A percentile compares a stretch with the other conserved stretches of the same genome.
phyloP scores from a whole-genome alignment of 495 filamentous ascomycete species.

The Xylaria grammica region DNA sequence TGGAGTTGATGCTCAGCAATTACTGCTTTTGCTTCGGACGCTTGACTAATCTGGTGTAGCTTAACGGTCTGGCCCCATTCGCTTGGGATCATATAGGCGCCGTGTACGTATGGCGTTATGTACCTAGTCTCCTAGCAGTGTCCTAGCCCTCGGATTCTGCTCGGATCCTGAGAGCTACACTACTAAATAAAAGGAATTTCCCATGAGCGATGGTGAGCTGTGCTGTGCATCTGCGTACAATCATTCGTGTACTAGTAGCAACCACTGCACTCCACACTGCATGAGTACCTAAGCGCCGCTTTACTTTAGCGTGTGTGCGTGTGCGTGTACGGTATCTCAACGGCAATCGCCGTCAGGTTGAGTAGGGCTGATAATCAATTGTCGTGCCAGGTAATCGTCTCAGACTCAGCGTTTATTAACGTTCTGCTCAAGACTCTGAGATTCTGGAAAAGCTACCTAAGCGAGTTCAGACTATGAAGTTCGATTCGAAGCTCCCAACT shows the following conservation, averaged over 20 bases:
- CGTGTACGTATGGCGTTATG: neutral
- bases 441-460: no score
- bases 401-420: no score
- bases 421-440: no score
- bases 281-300: neutral
- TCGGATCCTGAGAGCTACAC: no score
- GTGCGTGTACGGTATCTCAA: no score
- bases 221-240: no score
- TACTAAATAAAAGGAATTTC: neutral
- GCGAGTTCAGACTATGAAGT: no score
- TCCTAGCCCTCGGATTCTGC: no score
- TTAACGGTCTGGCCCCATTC: neutral
- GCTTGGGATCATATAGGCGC: neutral
- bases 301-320: neutral
- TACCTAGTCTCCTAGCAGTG: neutral
- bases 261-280: neutral
- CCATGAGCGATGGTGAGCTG: no score
- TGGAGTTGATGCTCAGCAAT: neutral
- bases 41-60: neutral
- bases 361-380: conserved; percentile 3
- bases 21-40: neutral
- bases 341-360: neutral
- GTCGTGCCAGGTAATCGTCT: no score
- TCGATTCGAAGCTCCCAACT: no score
- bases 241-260: no score